Conservation (phyloP, 2,329 filamentous ascomycete genomes). For the Rhinocladiella similis region DNA sequence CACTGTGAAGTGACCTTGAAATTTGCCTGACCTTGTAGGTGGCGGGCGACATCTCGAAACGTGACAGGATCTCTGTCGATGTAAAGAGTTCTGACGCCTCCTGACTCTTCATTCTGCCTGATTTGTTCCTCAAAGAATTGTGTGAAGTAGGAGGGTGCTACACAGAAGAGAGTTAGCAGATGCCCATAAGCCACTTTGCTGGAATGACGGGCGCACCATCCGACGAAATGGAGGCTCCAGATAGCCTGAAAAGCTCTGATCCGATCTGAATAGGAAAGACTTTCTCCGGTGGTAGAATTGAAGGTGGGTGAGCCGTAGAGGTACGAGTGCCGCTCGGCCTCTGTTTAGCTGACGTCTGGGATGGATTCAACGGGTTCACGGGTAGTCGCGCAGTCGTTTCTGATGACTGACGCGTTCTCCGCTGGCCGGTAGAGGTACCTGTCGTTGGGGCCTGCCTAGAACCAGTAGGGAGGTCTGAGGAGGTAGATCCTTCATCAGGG, state of each 20-base stretch:
- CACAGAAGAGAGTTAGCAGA: conserved; percentile 43
- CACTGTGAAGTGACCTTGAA: not conserved
- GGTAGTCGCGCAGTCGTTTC: conserved; percentile 16
- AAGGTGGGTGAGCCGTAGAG: conserved; percentile 26
- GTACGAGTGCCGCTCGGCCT: conserved; percentile 19
- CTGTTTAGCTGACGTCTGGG: conserved; percentile 13
- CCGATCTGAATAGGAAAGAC: conserved; percentile 72
- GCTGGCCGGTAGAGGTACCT: conserved; percentile 9
- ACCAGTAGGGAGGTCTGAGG: conserved; percentile 21
- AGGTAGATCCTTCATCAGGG: conserved; percentile 27
- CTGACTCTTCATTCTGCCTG: conserved; percentile 60
- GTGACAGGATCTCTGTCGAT: conserved; percentile 91
- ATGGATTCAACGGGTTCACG: conserved; percentile 7
- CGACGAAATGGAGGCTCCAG: conserved; percentile 68
- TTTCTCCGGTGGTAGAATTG: conserved; percentile 55
- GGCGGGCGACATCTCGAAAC: conserved; percentile 84
- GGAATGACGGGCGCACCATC: conserved; percentile 58
- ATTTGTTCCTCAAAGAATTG: conserved; percentile 89
- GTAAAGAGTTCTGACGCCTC: conserved; percentile 76
- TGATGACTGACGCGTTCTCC: conserved; percentile 16
- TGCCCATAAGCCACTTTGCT: not conserved
- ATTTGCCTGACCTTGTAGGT: conserved; percentile 66
- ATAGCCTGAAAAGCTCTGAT: conserved; percentile 66
- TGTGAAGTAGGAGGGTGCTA: conserved; percentile 95
- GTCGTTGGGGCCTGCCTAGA: conserved; percentile 7